Percentiles rank a stretch among this genome's conserved stretches.
phyloP scores from a whole-genome alignment of 352 stramenopile species.

The Elongisporangium prolatum region DNA sequence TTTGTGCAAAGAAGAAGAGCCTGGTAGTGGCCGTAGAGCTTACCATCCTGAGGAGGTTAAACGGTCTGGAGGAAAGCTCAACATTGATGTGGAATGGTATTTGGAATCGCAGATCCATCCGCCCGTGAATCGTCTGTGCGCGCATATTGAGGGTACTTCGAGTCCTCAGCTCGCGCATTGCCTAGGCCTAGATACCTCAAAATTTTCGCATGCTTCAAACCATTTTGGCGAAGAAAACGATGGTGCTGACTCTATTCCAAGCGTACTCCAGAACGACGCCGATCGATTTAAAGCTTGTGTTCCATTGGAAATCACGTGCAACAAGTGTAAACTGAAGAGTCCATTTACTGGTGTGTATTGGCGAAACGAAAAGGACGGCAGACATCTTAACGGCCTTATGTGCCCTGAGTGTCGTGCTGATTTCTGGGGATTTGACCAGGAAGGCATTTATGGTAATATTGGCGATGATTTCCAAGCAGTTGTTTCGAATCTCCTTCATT shows the following conservation, averaged over 20 bases:
- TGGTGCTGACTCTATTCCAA: slow-evolving; percentile 80
- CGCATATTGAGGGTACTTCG: slow-evolving; percentile 98
- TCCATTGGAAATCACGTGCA: slow-evolving; percentile 71
- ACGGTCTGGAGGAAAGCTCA: slow-evolving; percentile 72
- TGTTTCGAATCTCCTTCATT: slow-evolving; percentile 80
- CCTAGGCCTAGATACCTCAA: slow-evolving; percentile 94
- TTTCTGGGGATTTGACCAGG: slow-evolving; percentile 80
- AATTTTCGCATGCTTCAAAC: slow-evolving; percentile 87
- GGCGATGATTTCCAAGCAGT: slow-evolving; percentile 70
- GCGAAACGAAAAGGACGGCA: slow-evolving; percentile 26
- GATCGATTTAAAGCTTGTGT: slow-evolving; percentile 88
- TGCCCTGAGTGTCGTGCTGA: slow-evolving; percentile 71
- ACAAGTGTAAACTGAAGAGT: slow-evolving; percentile 54
- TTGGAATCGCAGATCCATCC: slow-evolving; percentile 96
- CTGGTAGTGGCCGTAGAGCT: slow-evolving; percentile 58
- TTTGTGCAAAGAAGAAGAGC: slow-evolving; percentile 89
- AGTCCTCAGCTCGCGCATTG: slow-evolving; percentile 93
- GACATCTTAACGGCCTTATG: slow-evolving; percentile 44
- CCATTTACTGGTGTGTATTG: slow-evolving; percentile 73
- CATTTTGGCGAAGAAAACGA: slow-evolving; percentile 86
- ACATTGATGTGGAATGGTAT: slow-evolving; percentile 97
- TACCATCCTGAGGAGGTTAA: slow-evolving; percentile 88
- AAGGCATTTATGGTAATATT: slow-evolving; percentile 68
- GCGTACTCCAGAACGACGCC: slow-evolving; percentile 79
- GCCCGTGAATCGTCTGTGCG: slow-evolving; percentile 96